Base-by-base conservation (phyloP, 106 monocot species). In the Dioscorea alata region DNA sequence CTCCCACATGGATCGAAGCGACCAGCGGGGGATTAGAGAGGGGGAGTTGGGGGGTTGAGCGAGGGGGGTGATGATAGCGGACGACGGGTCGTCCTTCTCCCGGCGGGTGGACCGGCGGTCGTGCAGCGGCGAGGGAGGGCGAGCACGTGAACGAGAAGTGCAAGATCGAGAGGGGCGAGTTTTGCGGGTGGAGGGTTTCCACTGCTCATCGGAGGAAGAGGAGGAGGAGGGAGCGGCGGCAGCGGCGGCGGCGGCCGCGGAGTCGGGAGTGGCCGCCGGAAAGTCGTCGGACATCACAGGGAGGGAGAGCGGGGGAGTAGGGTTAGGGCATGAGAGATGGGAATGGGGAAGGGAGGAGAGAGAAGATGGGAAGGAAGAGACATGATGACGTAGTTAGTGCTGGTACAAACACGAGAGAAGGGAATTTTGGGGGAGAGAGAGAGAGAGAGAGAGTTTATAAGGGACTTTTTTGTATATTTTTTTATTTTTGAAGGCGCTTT, bases 1-100 rank as follows among this genome's bases (percentile, higher is more conserved):
- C 74, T 97, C 82, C 95, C 96, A 97, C 96, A 97, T 97, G 59
- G 86, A 86, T 42, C 96, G 74, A 7, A 97, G 70, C 31, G 69
- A 64, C 86, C 85, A 89, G 20, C 83, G 74, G 7, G 78, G 80
- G 32, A 80, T 34, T 74, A 82, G 82, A 13, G 81, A 74, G 12
- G 81, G 75, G 32, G 80, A 49, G 22, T 86, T 78, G 6, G 42
- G 42, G 59, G 84, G 74, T 23, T 63, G 57, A 3, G 78, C 75
- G 12, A 97, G 78, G 23, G 92, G 78, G 8, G 92, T 92, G 34
- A 92, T 65, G 49, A 83, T 65, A 63, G 78, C 66, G 48, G 21
- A 21, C 33, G 33, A 21, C 49, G 61, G 64, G 53, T 48, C 52
- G 69, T 57, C 78, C 69, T 88, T 83, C 51, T 82, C 82, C 70